phyloP scores from a whole-genome alignment of 257 asterid genomes.

The Euphrasia confusa region DNA sequence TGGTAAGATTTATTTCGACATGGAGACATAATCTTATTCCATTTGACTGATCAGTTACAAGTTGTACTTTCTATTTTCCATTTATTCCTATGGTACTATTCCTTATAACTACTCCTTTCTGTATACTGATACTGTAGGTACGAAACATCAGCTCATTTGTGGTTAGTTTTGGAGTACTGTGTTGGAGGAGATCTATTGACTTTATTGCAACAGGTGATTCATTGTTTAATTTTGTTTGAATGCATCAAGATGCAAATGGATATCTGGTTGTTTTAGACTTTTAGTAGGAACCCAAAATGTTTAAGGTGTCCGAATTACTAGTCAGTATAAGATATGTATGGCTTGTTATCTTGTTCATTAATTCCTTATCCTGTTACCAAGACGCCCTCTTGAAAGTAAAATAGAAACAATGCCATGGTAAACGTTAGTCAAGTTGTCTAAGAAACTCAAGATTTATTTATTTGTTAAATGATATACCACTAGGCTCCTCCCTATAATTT shows the following conservation, averaged over 20 bases:
- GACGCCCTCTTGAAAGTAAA: constrained; percentile 15
- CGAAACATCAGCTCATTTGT: constrained; percentile 96
- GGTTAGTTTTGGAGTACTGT: constrained; percentile 97
- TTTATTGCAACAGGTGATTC: constrained; percentile 80
- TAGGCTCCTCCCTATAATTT: too few species aligned
- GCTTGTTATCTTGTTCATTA: background rate
- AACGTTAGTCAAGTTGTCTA: background rate
- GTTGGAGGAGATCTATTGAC: constrained; percentile 98
- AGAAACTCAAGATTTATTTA: background rate
- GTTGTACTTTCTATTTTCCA: constrained; percentile 13
- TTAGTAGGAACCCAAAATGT: background rate
- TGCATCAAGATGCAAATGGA: constrained; percentile 17
- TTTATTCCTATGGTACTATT: background rate
- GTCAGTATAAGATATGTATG: background rate
- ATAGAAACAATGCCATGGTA: constrained; percentile 9
- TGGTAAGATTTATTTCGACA: constrained; percentile 47
- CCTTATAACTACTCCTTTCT: constrained; percentile 12
- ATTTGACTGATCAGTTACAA: constrained; percentile 13
- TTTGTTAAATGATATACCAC: too few species aligned
- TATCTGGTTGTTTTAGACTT: constrained; percentile 15
- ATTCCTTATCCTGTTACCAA: background rate
- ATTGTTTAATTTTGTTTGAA: constrained; percentile 20
- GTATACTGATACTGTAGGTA: constrained; percentile 52
- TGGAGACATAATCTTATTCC: constrained; percentile 20
- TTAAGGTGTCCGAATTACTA: constrained; percentile 2